These are phyloP conservation scores for Cercospora citrullina DNA, from an alignment of 2,329 filamentous ascomycete species.

Conservation along the genomic window DNA sequence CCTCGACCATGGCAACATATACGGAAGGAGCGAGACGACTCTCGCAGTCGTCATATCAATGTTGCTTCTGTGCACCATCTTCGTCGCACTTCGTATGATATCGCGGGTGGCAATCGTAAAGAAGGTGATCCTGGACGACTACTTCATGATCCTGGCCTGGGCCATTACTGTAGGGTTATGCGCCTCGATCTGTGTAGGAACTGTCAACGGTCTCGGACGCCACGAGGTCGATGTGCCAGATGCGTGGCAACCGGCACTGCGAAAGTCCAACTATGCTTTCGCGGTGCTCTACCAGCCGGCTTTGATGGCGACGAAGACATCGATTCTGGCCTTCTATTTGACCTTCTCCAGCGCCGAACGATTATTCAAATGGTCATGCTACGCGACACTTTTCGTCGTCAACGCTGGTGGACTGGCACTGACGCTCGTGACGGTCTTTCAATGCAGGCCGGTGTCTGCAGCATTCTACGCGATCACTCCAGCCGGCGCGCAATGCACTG, in stretches of 20 bases:
- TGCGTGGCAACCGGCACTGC: conserved; percentile 54
- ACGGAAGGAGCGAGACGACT: conserved; percentile 49
- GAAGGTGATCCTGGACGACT: conserved; percentile 73
- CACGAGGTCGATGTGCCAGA: conserved; percentile 62
- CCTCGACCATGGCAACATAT: conserved; percentile 33
- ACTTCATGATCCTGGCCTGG: conserved; percentile 79
- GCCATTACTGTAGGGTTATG: conserved; percentile 66
- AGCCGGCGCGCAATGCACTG: conserved; percentile 54
- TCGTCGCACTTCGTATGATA: conserved; percentile 72
- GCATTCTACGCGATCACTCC: conserved; percentile 60
- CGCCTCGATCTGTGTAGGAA: conserved; percentile 65
- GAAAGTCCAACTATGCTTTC: conserved; percentile 60
- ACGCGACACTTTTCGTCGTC: conserved; percentile 72
- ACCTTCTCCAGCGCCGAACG: conserved; percentile 76
- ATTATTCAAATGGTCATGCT: conserved; percentile 78
- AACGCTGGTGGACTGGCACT: conserved; percentile 76
- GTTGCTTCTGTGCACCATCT: conserved; percentile 68
- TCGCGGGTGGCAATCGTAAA: conserved; percentile 73
- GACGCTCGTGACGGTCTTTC: conserved; percentile 83
- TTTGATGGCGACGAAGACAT: conserved; percentile 87
- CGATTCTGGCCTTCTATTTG: conserved; percentile 89
- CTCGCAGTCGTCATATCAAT: conserved; percentile 70
- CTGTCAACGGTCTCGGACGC: conserved; percentile 65
- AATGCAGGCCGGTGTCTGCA: conserved; percentile 73
- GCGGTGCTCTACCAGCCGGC: conserved; percentile 74